Conservation (phyloP, 495 filamentous ascomycete genomes). For the Tuber aestivum region DNA sequence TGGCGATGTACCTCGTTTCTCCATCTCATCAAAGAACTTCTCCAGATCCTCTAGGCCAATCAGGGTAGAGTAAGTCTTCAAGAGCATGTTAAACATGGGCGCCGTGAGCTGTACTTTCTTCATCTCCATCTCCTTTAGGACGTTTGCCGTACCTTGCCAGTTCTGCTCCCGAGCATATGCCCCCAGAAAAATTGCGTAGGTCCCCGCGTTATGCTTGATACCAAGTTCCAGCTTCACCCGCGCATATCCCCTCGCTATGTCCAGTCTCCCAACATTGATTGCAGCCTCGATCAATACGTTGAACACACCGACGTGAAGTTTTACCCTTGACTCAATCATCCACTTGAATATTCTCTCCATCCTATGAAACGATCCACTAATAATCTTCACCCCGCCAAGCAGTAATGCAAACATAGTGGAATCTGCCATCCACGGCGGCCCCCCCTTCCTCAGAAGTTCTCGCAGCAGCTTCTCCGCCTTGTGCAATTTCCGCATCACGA, state of each 20-base stretch:
- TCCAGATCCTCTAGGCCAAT: conserved; percentile 15
- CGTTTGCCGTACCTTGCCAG: conserved; percentile 30
- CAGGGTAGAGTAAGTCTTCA: conserved; percentile 16
- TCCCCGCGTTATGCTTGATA: conserved; percentile 30
- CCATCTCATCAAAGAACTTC: conserved; percentile 36
- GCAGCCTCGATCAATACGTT: conserved; percentile 40
- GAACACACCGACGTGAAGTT: conserved; percentile 25
- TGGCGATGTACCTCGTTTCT: conserved; percentile 17
- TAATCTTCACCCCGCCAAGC: conserved; percentile 24
- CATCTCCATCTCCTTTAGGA: conserved; percentile 30
- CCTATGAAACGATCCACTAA: conserved; percentile 21
- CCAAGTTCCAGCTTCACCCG: conserved; percentile 32
- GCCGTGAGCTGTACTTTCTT: conserved; percentile 29
- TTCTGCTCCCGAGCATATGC: conserved; percentile 28
- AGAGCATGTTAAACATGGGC: conserved; percentile 31
- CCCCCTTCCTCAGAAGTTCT: conserved; percentile 15
- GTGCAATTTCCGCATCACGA: conserved; percentile 18
- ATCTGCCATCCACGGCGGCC: conserved; percentile 21
- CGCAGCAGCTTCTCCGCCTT: conserved; percentile 24
- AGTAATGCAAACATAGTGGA: conserved; percentile 24
- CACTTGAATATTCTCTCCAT: conserved; percentile 36
- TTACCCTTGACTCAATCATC: conserved; percentile 24
- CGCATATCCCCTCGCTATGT: conserved; percentile 28
- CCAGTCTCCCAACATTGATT: conserved; percentile 19
- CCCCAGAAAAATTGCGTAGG: conserved; percentile 34